A percentile compares a stretch with the other conserved stretches of the same genome.
Conservation (phyloP, 2,329 filamentous ascomycete genomes). For the Achaetomium macrosporum region DNA sequence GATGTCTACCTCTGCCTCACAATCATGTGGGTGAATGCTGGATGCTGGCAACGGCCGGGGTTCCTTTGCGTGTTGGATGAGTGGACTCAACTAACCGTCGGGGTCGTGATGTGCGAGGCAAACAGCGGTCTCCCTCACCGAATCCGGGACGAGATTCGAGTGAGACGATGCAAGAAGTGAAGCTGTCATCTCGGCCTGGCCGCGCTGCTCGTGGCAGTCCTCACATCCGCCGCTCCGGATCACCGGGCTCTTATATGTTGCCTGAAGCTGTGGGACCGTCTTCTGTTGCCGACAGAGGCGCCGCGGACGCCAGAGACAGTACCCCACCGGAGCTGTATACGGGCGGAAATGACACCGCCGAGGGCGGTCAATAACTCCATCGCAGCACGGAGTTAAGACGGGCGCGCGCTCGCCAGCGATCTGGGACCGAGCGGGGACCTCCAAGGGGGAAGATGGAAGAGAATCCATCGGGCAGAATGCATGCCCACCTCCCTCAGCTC, state of each 20-base stretch:
- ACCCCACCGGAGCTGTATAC: neutral
- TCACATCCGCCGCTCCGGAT: neutral
- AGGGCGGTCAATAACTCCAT: neutral
- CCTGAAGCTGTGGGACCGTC: no score
- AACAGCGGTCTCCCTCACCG: neutral
- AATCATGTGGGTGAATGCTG: no score
- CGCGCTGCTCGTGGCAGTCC: neutral
- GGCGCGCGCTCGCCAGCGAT: no score
- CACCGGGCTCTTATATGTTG: neutral
- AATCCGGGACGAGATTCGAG: neutral
- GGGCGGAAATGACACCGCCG: no score
- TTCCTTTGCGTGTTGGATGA: no score
- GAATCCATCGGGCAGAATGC: constrained; percentile 10
- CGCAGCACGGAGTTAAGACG: no score
- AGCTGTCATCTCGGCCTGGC: neutral
- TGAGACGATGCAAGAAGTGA: neutral
- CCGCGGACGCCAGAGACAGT: neutral
- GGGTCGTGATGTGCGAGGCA: neutral
- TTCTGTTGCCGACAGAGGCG: no score
- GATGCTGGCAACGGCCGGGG: no score
- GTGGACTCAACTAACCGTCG: neutral
- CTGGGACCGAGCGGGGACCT: no score
- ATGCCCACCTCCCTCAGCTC: neutral
- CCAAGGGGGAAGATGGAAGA: constrained; percentile 12
- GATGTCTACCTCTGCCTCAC: no score